Evolutionary conservation across 2,329 filamentous ascomycete species (phyloP), one percentile per base, ranked within the genome.

Genomic region (Fusarium hainanense): DNA sequence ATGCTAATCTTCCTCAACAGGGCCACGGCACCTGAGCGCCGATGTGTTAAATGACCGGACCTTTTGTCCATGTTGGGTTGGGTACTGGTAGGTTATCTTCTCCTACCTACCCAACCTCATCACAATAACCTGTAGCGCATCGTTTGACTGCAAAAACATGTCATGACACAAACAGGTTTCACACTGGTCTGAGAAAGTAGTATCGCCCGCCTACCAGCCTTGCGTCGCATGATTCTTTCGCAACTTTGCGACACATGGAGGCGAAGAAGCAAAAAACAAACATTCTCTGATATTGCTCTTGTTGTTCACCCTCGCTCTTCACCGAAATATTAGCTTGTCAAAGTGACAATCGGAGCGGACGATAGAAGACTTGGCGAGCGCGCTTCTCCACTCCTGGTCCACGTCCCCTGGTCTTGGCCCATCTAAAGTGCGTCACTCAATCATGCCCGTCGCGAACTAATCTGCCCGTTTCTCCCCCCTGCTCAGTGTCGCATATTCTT

Each of bases 401-500:
- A 32, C 30, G 23, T 34, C 30, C 42, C 58, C 58, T 54, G 68
- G 58, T 70, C 57, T 51, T 51, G 54, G 61, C 54, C 54, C 67
- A 70, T 70, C 42, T 63, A 70, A 68, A 58, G 46, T 70, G 62
- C 67, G 68, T 70, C 67, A 70, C 58, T 70, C 51, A 34, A 67
- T 70, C 32, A 63, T 34, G n/a, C 51, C 43, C 54, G 58, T 54
- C 48, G 14, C 43, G 28, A 69, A 59, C 55, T 69, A 58, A 58
- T 69, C 43, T 69, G 48, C 30, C 55, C 66, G 66, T 70, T 56
- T 50, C 54, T 43, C 41, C 48, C 48, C 62, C 62, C 47, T 70
- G 40, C 56, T 57, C 43, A 41, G 14, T 42, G 27, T 55, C 34
- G 28, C 51, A 20, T 23, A 34, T 40, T 48, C 23, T n/a, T 56